A percentile compares a stretch with the other conserved stretches of the same genome.
These are phyloP conservation scores for Spizellomyces punctatus DNA, from an alignment of 192 early-diverging fungal genomes.

Conservation along the genomic window DNA sequence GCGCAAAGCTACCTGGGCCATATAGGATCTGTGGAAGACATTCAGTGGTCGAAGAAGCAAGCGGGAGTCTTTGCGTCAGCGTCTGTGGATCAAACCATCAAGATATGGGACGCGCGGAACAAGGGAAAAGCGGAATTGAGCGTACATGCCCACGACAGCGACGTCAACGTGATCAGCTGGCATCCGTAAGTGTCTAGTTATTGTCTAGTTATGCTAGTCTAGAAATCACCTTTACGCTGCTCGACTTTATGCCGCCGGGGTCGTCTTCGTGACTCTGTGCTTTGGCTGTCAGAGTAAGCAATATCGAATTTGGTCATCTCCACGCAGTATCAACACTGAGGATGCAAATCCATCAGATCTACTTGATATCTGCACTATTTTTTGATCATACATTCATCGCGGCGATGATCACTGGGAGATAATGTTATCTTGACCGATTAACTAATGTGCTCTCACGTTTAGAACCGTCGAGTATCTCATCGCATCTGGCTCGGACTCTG, in stretches of 20 bases:
- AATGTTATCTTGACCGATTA: not conserved
- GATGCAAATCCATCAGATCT: constrained; percentile 4
- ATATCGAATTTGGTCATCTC: constrained; percentile 34
- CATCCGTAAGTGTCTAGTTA: constrained; percentile 58
- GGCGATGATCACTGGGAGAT: not conserved
- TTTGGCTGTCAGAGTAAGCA: constrained; percentile 36
- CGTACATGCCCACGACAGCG: constrained; percentile 79
- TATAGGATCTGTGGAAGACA: constrained; percentile 85
- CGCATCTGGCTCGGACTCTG: constrained; percentile 91
- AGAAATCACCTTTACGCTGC: not conserved
- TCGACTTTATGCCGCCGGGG: not conserved
- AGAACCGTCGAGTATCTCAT: constrained; percentile 79
- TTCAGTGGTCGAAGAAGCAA: constrained; percentile 96
- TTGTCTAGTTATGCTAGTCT: not conserved
- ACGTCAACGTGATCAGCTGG: constrained; percentile 98
- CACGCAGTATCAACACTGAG: constrained; percentile 25
- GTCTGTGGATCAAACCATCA: constrained; percentile 88
- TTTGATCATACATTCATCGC: constrained; percentile 30
- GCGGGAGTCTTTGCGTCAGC: constrained; percentile 90
- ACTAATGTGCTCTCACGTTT: not conserved
- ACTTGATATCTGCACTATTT: constrained; percentile 39
- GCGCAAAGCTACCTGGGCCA: constrained; percentile 80
- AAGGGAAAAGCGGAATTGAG: constrained; percentile 76
- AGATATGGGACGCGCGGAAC: constrained; percentile 91
- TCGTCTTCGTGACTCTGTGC: constrained; percentile 29